phyloP scores from a whole-genome alignment of 2,329 filamentous ascomycete species.

The Pseudogymnoascus destructans region DNA sequence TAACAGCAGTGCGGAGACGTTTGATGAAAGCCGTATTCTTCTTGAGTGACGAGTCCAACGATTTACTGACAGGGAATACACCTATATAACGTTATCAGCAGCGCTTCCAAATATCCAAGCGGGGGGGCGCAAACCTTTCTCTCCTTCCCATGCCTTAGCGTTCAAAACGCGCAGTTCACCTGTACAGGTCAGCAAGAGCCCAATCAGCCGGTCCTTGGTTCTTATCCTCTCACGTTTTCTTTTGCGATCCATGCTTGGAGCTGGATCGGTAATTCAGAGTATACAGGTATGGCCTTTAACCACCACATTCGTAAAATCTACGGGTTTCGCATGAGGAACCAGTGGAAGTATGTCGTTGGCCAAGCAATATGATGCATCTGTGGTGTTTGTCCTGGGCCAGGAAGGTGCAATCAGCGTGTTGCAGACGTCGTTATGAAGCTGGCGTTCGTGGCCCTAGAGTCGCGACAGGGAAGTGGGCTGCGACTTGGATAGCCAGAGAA shows the following conservation, averaged over 20 bases:
- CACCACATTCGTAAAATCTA: constrained; percentile 27
- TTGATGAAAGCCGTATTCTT: constrained; percentile 99
- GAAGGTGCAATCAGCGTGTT: not conserved
- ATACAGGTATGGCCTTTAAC: constrained; percentile 20
- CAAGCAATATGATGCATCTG: constrained; percentile 28
- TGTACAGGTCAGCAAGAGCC: constrained; percentile 29
- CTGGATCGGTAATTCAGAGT: constrained; percentile 17
- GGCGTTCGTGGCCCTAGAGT: not conserved
- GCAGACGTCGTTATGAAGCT: constrained; percentile 7
- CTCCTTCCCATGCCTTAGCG: constrained; percentile 74
- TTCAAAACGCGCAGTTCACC: constrained; percentile 88
- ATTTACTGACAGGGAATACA: constrained; percentile 62
- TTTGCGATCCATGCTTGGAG: constrained; percentile 47
- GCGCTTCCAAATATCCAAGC: constrained; percentile 11
- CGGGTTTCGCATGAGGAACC: constrained; percentile 24
- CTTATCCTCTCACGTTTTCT: constrained; percentile 43
- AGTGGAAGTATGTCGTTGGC: constrained; percentile 22
- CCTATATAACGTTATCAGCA: constrained; percentile 42
- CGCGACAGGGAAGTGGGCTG: not conserved
- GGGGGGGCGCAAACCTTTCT: constrained; percentile 50
- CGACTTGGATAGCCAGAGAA: constrained; percentile 1
- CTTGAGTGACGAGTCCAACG: constrained; percentile 88
- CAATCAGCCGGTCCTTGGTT: not conserved
- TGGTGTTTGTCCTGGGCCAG: constrained; percentile 11
- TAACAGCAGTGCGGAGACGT: constrained; percentile 80